A percentile compares a stretch with the other conserved stretches of the same genome.
These are phyloP conservation scores for Phlegmacium glaucopus DNA, from an alignment of 768 basidiomycete species.

Conservation along the genomic window DNA sequence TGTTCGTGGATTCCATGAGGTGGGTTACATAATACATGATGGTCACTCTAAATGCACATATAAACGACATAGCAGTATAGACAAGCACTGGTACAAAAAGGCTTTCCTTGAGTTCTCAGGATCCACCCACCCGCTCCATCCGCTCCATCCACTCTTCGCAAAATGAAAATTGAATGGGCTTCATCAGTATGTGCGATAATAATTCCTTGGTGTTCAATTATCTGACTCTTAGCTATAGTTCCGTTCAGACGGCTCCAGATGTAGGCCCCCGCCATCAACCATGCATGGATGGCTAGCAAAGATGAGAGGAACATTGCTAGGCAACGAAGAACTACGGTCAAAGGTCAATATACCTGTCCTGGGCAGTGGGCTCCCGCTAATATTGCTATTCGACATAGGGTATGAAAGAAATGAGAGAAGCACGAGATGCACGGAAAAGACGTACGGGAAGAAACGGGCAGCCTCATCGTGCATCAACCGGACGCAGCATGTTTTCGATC, in stretches of 20 bases:
- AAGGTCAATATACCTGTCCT: slow-evolving; percentile 35
- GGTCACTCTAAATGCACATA: slow-evolving; percentile 5
- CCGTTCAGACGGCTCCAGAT: slow-evolving; percentile 40
- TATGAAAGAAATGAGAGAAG: slow-evolving; percentile 68
- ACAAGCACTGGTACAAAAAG: slow-evolving; percentile 13
- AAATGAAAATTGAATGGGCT: slow-evolving; percentile 55
- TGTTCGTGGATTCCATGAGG: slow-evolving; percentile 19
- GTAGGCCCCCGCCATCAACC: slow-evolving; percentile 48
- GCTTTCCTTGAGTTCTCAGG: slow-evolving; percentile 6
- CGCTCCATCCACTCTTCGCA: slow-evolving; percentile 3
- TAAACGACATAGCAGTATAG: slow-evolving; percentile 6
- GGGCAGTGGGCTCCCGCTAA: not conserved
- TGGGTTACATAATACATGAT: slow-evolving; percentile 13
- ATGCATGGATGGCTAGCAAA: slow-evolving; percentile 82
- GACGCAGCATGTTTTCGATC: slow-evolving; percentile 20
- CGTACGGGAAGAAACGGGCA: slow-evolving; percentile 15
- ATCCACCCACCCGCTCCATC: slow-evolving; percentile 4
- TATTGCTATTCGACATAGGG: slow-evolving; percentile 34
- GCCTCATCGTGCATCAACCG: slow-evolving; percentile 4
- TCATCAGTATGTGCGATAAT: slow-evolving; percentile 30
- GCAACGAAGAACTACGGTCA: slow-evolving; percentile 54
- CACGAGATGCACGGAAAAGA: slow-evolving; percentile 27
- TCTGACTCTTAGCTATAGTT: slow-evolving; percentile 26
- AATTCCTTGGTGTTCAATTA: not conserved
- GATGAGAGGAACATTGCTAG: slow-evolving; percentile 67